Base-by-base conservation (phyloP, 140 eudicot genomes). In the Oenanthe javanica region DNA sequence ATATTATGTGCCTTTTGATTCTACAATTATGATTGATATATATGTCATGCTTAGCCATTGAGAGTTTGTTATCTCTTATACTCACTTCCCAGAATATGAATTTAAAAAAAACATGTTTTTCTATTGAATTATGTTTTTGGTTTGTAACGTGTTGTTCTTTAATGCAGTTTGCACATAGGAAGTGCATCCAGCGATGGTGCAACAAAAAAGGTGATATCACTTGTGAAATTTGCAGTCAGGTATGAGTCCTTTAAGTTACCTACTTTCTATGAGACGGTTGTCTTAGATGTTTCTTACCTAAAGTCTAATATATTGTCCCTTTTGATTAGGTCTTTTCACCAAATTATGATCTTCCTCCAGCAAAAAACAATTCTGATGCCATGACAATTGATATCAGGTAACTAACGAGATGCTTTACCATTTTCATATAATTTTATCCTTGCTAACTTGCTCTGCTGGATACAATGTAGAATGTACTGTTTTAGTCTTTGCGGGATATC, bases 151-250 rank as follows among this genome's bases (percentile, higher is more conserved):
- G 19, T 70, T 42, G 51, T 73, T 78, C 81, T 78, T 83, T 52
- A n/a, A n/a, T n/a, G n/a, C 48, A 92, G 97, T 90, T 90, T 86
- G 97, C 97, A 77, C 97, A 92, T 87, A 88, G 97, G 87, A 92
- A 86, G 82, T 92, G 97, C 76, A 90, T 92, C 82, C 96, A 92
- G 88, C 87, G 86, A 84, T 92, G 97, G 97, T 92, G 96, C 88
- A 92, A 92, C 80, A 89, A 88, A 79, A 92, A 90, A 75, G 96
- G 97, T 46, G 93, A 87, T 43, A 86, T 90, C 84, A 92, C 96
- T 77, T 92, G 97, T 82, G 97, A 92, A 79, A 92, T 92, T 67
- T 92, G 97, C 87, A 85, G 79, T 84, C 91, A 90, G 96, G 97
- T 92, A 73, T 25, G 81, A 0, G 8, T 42, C 69, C 80, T 82